These are phyloP conservation scores for Magnolia changhungtana DNA, from an alignment of 164 flowering plant species.

Conservation along the genomic window DNA sequence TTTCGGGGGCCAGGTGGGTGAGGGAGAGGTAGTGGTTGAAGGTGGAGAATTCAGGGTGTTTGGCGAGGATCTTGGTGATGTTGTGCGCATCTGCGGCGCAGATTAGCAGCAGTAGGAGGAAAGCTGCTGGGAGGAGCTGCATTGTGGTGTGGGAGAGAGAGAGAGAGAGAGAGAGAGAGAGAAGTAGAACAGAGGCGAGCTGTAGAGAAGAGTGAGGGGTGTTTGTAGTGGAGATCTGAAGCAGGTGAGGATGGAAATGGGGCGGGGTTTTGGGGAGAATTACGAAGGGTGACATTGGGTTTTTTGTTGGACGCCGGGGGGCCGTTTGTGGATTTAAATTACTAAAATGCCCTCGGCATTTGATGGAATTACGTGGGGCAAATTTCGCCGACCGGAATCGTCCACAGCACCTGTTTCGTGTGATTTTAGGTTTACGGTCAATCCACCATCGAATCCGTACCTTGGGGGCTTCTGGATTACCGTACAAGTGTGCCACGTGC, in stretches of 20 bases:
- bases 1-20: slow-evolving; percentile 76
- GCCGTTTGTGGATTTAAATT: too few relatives aligned
- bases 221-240: slow-evolving; percentile 2
- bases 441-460: too few relatives aligned
- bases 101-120: slow-evolving; percentile 9
- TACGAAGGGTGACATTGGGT: background rate
- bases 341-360: background rate
- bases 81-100: slow-evolving; percentile 56
- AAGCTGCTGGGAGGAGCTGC: slow-evolving; percentile 13
- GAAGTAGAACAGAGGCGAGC: background rate
- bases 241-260: background rate
- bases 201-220: background rate
- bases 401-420: too few relatives aligned
- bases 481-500: too few relatives aligned
- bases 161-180: slow-evolving; percentile 3
- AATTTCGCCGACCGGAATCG: too few relatives aligned
- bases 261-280: background rate
- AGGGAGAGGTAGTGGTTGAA: slow-evolving; percentile 76
- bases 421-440: too few relatives aligned
- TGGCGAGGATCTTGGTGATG: slow-evolving; percentile 71
- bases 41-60: slow-evolving; percentile 67
- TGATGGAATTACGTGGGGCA: background rate
- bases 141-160: slow-evolving; percentile 6
- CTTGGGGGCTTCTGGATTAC: too few relatives aligned
- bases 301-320: background rate